A percentile compares a stretch with the other conserved stretches of the same genome.
Evolutionary conservation across 129 eudicot genomes (phyloP).

Genomic region (sunflower (Helianthus annuus)): DNA sequence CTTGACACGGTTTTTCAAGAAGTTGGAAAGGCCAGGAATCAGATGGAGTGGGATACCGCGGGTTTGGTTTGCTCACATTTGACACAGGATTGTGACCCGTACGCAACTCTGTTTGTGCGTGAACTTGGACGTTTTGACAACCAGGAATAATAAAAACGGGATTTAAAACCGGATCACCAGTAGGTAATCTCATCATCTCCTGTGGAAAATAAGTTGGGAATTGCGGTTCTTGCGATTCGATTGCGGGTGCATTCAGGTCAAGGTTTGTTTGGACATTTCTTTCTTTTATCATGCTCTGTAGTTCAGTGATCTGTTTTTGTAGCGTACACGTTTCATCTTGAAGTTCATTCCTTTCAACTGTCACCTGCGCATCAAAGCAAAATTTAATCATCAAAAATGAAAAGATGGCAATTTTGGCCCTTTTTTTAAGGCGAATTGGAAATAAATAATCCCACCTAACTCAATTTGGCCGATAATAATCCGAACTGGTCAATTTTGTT

Average conservation of each 20-base stretch:
- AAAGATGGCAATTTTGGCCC: background rate
- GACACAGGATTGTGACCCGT: conserved; percentile 34
- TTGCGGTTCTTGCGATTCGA: conserved; percentile 47
- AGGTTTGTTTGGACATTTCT: conserved; percentile 44
- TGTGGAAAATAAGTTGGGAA: conserved; percentile 23
- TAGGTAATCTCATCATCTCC: conserved; percentile 27
- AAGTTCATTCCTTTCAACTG: conserved; percentile 66
- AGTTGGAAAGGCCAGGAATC: conserved; percentile 82
- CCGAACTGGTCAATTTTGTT: too few species aligned
- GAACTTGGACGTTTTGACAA: conserved; percentile 43
- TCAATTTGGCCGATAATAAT: too few species aligned
- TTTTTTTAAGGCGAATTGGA: too few species aligned
- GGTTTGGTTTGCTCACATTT: conserved; percentile 71
- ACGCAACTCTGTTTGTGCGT: conserved; percentile 33
- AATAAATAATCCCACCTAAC: too few species aligned
- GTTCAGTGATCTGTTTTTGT: conserved; percentile 52
- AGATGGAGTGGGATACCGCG: conserved; percentile 76
- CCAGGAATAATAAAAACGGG: conserved; percentile 59
- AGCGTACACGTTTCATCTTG: conserved; percentile 58
- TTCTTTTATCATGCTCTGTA: conserved; percentile 48
- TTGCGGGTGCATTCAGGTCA: conserved; percentile 66
- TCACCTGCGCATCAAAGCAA: conserved; percentile 44
- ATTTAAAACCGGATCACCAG: conserved; percentile 33
- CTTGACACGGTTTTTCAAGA: conserved; percentile 48
- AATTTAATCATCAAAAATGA: background rate